These are phyloP conservation scores for Thermothielavioides terrestris DNA, from an alignment of 495 filamentous ascomycete genomes.

Conservation along the genomic window DNA sequence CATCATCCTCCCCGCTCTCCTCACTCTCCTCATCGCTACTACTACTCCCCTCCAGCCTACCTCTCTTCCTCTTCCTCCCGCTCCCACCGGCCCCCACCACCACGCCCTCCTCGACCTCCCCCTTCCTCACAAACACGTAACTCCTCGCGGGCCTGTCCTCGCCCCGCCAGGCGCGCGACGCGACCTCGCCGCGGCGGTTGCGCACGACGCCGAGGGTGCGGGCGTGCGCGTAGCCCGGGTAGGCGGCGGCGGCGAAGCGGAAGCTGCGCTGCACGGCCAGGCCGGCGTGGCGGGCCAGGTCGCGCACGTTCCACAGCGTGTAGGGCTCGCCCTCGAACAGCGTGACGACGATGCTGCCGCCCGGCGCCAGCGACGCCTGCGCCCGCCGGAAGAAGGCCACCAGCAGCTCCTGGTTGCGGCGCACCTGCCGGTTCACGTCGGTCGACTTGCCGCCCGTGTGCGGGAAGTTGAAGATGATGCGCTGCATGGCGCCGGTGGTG, in stretches of 20 bases:
- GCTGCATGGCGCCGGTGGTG: conserved; percentile 50
- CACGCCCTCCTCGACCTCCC: conserved; percentile 18
- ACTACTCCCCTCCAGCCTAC: conserved; percentile 21
- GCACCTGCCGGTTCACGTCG: conserved; percentile 89
- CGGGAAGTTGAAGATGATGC: conserved; percentile 91
- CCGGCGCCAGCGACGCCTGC: conserved; percentile 29
- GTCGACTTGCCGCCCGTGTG: conserved; percentile 86
- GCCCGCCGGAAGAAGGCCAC: conserved; percentile 70
- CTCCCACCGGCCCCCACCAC: too few relatives aligned
- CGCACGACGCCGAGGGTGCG: conserved; percentile 72
- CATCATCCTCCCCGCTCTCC: conserved; percentile 9
- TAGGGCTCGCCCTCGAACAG: conserved; percentile 91
- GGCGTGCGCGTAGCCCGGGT: conserved; percentile 82
- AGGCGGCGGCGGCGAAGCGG: conserved; percentile 61
- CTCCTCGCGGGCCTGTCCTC: conserved; percentile 67
- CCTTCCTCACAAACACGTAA: conserved; percentile 68
- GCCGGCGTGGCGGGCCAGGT: conserved; percentile 71
- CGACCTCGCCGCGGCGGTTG: conserved; percentile 45
- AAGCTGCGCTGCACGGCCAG: conserved; percentile 71
- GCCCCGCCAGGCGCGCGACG: conserved; percentile 55
- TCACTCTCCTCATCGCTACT: conserved; percentile 16
- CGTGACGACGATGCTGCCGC: conserved; percentile 70
- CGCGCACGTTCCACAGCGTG: conserved; percentile 86
- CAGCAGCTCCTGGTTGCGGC: conserved; percentile 82
- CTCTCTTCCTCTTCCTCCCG: conserved; percentile 33